Base-by-base conservation (phyloP, 352 stramenopile species). In the Phytophthora hibernalis region DNA sequence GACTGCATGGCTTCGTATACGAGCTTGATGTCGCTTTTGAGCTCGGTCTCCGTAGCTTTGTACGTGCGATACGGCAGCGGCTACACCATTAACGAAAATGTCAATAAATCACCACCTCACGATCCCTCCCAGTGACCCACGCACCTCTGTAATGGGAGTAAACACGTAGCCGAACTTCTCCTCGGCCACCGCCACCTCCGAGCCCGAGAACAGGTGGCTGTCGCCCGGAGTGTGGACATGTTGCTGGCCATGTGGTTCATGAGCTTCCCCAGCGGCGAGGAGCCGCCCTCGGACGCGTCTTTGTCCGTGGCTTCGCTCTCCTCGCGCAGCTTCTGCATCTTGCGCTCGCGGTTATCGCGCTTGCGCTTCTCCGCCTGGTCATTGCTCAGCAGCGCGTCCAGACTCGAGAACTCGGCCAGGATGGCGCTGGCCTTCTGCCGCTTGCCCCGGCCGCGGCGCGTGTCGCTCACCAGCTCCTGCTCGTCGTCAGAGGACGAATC, bases 101-200 rank as follows among this genome's bases (percentile, higher is more conserved):
- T 31, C 26, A 31, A 31, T 31, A 31, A 2, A 31, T 31, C 26
- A 31, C 9, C 24, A 2, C 24, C 3, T 28, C 26, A 31, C 26
- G 26, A 31, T 5, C 26, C 26, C 5, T n/a, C 4, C 9, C 26
- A 31, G 26, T 31, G 26, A 13, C 22, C 20, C 16, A 44, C 37
- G 1, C 42, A 85, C 80, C 71, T 90, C 79, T 7, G 76, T 85
- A 16, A 95, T 92, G 5, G 87, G 80, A 54, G 75, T 80, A 59
- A 95, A 95, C 18, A 95, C 85, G 60, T 92, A 95, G 49, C 83
- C 87, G 53, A 93, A 95, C 59, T 89, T 86, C 57, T 94, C 87
- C 30, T 90, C 74, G 40, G 61, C 77, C 8, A 75, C 58, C 28
- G 60, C 57, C 26, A 79, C 28, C 2, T 84, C 77, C 43, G 72